Base-by-base conservation (phyloP, 805 yeast genomes). In the Candida corydali region DNA sequence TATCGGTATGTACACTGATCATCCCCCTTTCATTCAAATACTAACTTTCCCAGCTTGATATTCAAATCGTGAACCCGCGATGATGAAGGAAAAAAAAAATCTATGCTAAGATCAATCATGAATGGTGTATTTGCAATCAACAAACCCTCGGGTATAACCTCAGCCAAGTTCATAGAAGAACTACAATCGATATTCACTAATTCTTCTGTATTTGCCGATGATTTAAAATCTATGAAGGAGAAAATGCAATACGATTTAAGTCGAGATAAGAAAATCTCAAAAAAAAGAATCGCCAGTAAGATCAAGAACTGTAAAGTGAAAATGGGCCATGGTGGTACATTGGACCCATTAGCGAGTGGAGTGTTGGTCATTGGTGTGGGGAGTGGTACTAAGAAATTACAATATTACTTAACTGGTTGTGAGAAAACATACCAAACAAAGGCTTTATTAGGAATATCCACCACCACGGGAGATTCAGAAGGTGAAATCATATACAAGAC, bases 241-340 rank as follows among this genome's bases (percentile, higher is more conserved):
- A 69, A 63, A 17, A 69, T 75, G 42, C 61, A 68, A 22, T 44
- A 44, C 16, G 69, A 69, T 29, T 54, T 70, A 11, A 54, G 62
- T 22, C 57, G 56, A 28, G 63, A 64, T 51, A 59, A 57, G 33
- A 54, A 57, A 38, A 60, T 66, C 53, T 66, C 75, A 39, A 59
- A 68, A 36, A 68, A 63, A 37, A 69, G 77, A 25, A 70, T 76
- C 29, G 70, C 73, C 41, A 71, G 75, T 37, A 74, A 75, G 40
- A 65, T 74, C 19, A 63, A 71, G 17, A 64, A 75, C 3, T 30
- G 40, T 24, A 80, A 80, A 49, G 79, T 89, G 23, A 93, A 93
- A 52, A 82, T 91, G 69, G 99, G 99, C 1, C 99, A 93, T 58
- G 99, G 98, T 14, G 99, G 99, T 8, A 93, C 99, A 0, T 66